phyloP scores from a whole-genome alignment of 352 stramenopile genomes.

The Globisporangium iwayamae region DNA sequence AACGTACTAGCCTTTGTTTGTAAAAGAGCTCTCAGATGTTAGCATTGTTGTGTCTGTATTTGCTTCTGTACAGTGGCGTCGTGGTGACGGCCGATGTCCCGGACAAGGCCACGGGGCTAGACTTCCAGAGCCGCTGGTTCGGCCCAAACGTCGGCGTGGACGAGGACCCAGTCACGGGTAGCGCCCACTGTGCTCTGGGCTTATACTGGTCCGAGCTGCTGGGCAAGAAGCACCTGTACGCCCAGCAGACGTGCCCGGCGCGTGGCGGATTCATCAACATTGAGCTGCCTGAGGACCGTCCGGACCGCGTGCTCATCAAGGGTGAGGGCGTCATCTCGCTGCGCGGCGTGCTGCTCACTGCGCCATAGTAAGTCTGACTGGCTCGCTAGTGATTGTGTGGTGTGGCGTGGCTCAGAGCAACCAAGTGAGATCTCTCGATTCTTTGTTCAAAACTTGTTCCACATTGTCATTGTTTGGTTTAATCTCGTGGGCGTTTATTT shows the following conservation, averaged over 20 bases:
- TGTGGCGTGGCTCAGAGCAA: too few relatives aligned
- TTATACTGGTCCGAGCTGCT: constrained; percentile 77
- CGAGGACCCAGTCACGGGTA: constrained; percentile 94
- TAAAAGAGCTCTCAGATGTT: neutral
- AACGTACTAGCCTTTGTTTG: neutral
- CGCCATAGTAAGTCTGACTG: constrained; percentile 5
- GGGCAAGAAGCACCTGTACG: constrained; percentile 36
- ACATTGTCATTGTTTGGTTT: neutral
- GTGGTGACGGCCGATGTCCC: constrained; percentile 27
- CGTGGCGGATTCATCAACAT: constrained; percentile 42
- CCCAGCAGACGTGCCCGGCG: constrained; percentile 39
- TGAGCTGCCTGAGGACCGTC: constrained; percentile 27
- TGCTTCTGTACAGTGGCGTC: constrained; percentile 20
- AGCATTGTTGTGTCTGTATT: neutral
- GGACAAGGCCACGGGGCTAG: constrained; percentile 19
- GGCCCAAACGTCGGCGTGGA: constrained; percentile 81
- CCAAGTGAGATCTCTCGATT: neutral
- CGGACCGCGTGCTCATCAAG: constrained; percentile 42
- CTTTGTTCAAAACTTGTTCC: constrained; percentile 1
- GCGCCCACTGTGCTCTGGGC: constrained; percentile 84
- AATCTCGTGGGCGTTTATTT: neutral
- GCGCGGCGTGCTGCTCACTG: constrained; percentile 22
- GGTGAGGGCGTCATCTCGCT: constrained; percentile 33
- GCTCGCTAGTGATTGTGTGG: too few relatives aligned
- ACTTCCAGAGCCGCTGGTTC: constrained; percentile 87